Conservation (phyloP, 495 filamentous ascomycete genomes). For the Venustampulla echinocandica region DNA sequence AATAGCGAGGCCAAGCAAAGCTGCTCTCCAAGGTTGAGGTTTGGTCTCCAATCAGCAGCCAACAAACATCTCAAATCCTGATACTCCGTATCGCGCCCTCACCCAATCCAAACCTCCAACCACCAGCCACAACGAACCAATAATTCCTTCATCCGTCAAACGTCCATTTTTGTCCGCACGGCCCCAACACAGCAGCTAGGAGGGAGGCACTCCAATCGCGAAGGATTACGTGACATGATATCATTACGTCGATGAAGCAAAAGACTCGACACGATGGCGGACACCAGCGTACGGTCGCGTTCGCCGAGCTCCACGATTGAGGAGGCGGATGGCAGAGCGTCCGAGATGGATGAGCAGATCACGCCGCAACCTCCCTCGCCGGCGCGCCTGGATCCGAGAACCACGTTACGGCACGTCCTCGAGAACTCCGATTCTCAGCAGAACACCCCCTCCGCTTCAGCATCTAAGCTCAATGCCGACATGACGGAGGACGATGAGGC, state of each 20-base stretch:
- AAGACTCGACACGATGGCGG: conserved; percentile 8
- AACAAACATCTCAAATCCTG: too few species aligned
- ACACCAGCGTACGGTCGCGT: conserved; percentile 6
- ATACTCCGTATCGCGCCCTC: too few species aligned
- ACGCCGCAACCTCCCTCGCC: conserved; percentile 19
- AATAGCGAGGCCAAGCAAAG: too few species aligned
- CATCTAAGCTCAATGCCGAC: conserved; percentile 4
- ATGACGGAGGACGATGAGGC: conserved; percentile 29
- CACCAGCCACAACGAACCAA: too few species aligned
- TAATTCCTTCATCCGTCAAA: too few species aligned
- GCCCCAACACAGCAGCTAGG: too few species aligned
- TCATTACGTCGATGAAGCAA: conserved; percentile 1
- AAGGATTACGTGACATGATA: too few species aligned
- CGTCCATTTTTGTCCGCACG: too few species aligned
- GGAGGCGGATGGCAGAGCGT: conserved; percentile 6
- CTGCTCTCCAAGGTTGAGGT: too few species aligned
- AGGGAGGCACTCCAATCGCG: too few species aligned
- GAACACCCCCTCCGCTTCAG: conserved; percentile 13
- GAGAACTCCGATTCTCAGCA: conserved; percentile 6
- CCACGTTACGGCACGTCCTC: conserved; percentile 15
- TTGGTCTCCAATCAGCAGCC: too few species aligned
- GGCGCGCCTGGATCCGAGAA: conserved; percentile 18
- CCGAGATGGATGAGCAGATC: conserved; percentile 21
- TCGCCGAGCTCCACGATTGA: conserved; percentile 19
- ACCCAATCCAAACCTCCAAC: too few species aligned